A percentile compares a stretch with the other conserved stretches of the same genome.
Evolutionary conservation across 164 flowering plant genomes (phyloP).

Genomic region (Malania oleifera): DNA sequence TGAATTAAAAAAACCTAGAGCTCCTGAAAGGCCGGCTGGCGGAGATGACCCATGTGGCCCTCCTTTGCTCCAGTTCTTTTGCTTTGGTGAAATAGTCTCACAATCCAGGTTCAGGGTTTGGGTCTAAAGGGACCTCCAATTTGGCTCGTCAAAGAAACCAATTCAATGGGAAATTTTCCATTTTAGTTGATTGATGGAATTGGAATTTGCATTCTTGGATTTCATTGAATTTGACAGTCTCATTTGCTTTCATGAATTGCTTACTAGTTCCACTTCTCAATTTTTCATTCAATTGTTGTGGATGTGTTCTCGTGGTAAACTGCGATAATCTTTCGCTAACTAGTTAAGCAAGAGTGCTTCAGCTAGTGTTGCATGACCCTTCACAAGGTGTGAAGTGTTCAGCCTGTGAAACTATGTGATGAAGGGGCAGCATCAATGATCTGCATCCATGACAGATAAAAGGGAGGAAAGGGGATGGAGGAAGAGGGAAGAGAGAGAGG

Average conservation of each 20-base stretch:
- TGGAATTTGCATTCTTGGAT: slow-evolving; percentile 61
- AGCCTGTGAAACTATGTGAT: no score
- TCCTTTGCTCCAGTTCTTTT: slow-evolving; percentile 51
- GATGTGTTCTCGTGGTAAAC: no score
- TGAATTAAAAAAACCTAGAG: slow-evolving; percentile 65
- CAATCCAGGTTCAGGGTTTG: slow-evolving; percentile 66
- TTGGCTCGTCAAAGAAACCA: slow-evolving; percentile 67
- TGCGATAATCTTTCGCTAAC: no score
- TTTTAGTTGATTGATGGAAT: slow-evolving; percentile 55
- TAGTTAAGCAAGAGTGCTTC: no score
- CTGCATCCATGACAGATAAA: no score
- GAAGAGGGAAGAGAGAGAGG: no score
- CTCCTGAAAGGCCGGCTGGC: slow-evolving; percentile 59
- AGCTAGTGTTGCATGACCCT: no score
- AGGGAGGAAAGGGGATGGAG: no score
- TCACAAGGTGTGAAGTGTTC: no score
- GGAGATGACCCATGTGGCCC: slow-evolving; percentile 75
- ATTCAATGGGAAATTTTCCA: slow-evolving; percentile 57
- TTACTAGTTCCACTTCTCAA: no score
- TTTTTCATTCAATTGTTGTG: no score
- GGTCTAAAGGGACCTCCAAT: slow-evolving; percentile 58
- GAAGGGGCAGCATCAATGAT: no score
- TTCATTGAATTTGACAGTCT: slow-evolving; percentile 65
- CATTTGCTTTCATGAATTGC: slow-evolving; percentile 69
- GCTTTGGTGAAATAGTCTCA: slow-evolving; percentile 45